Percentiles rank a stretch among this genome's conserved stretches.
These are phyloP conservation scores for Coemansia aciculifera DNA, from an alignment of 192 early-diverging fungal species.

Conservation along the genomic window DNA sequence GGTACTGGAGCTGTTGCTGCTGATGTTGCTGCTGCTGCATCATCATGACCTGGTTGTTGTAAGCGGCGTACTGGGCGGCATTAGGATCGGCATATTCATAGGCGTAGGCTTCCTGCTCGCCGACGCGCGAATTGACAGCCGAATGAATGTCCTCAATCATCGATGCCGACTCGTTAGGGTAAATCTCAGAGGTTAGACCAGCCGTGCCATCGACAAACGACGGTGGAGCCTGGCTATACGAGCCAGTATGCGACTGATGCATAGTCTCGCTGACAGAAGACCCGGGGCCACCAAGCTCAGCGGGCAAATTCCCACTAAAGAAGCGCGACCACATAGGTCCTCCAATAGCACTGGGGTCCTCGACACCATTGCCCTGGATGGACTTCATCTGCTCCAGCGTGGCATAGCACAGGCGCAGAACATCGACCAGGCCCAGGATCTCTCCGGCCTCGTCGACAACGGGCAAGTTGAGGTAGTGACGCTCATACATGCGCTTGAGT, in stretches of 20 bases:
- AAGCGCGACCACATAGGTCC: slow-evolving; percentile 79
- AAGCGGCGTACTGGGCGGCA: slow-evolving; percentile 37
- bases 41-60: slow-evolving; percentile 40
- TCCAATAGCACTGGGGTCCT: slow-evolving; percentile 23
- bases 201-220: slow-evolving; percentile 49
- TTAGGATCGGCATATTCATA: slow-evolving; percentile 32
- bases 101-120: slow-evolving; percentile 48
- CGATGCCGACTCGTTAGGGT: slow-evolving; percentile 57
- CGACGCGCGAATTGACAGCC: slow-evolving; percentile 58
- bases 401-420: slow-evolving; percentile 78
- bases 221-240: slow-evolving; percentile 37
- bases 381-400: slow-evolving; percentile 78
- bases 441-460: slow-evolving; percentile 69
- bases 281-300: slow-evolving; percentile 65
- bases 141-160: slow-evolving; percentile 58
- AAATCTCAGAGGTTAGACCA: slow-evolving; percentile 49
- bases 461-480: slow-evolving; percentile 82
- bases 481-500: slow-evolving; percentile 83
- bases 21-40: slow-evolving; percentile 28
- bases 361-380: slow-evolving; percentile 49
- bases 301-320: slow-evolving; percentile 66
- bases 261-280: slow-evolving; percentile 66
- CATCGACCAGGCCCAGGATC: slow-evolving; percentile 79
- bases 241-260: slow-evolving; percentile 32
- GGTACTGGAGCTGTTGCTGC: slow-evolving; percentile 30